Percentiles rank a stretch among this genome's conserved stretches.
Conservation (phyloP, 2,329 filamentous ascomycete species). For the Raffaelea arxii region DNA sequence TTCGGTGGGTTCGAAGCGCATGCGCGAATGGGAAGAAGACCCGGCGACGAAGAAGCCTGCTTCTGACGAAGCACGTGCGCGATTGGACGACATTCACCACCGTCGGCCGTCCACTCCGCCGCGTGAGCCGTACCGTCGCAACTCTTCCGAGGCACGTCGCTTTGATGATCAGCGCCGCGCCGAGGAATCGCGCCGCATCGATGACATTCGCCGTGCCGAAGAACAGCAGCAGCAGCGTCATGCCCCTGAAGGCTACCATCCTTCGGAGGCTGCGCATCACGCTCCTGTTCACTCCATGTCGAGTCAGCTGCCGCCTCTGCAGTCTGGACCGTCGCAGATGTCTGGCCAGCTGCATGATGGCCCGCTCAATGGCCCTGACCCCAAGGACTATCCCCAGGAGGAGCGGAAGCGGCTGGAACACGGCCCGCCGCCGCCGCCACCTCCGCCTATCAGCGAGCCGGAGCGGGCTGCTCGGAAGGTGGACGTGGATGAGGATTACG, state of each 20-base stretch:
- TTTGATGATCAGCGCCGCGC: slow-evolving; percentile 52
- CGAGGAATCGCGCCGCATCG: slow-evolving; percentile 50
- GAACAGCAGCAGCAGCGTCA: slow-evolving; percentile 60
- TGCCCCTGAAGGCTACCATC: slow-evolving; percentile 72
- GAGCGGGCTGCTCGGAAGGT: slow-evolving; percentile 81
- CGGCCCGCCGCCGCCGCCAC: slow-evolving; percentile 32
- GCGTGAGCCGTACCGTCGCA: slow-evolving; percentile 60
- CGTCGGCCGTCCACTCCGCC: slow-evolving; percentile 70
- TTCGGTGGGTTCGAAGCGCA: slow-evolving; percentile 73
- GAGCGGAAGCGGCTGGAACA: slow-evolving; percentile 46
- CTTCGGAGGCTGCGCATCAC: slow-evolving; percentile 87
- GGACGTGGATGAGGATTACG: slow-evolving; percentile 96
- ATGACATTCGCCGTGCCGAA: slow-evolving; percentile 42
- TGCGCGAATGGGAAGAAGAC: slow-evolving; percentile 89
- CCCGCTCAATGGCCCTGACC: slow-evolving; percentile 29
- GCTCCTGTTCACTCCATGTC: slow-evolving; percentile 53
- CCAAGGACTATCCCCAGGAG: slow-evolving; percentile 43
- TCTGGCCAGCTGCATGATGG: slow-evolving; percentile 43
- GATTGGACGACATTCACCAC: slow-evolving; percentile 73
- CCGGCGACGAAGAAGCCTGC: slow-evolving; percentile 71
- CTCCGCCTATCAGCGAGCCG: slow-evolving; percentile 58
- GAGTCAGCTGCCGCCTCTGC: slow-evolving; percentile 53
- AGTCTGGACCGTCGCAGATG: slow-evolving; percentile 47
- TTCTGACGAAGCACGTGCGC: slow-evolving; percentile 78
- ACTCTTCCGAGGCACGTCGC: slow-evolving; percentile 62